Evolutionary conservation across 352 stramenopile genomes (phyloP).

Genomic region (Globisporangium mamillatum): DNA sequence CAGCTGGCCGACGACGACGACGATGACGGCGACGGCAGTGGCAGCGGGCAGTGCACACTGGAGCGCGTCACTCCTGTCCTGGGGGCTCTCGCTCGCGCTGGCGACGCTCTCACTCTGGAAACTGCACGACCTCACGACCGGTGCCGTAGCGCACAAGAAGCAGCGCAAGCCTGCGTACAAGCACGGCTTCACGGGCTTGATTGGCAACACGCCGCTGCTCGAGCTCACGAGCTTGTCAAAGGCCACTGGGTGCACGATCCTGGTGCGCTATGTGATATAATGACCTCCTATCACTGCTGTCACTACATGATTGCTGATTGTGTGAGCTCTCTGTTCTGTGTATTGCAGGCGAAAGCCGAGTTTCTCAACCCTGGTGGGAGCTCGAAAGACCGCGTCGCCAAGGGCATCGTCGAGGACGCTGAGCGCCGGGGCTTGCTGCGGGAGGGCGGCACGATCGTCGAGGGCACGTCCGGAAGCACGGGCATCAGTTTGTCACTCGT

Average conservation of each 20-base stretch:
- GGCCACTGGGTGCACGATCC: slow-evolving; percentile 87
- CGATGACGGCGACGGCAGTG: slow-evolving; percentile 19
- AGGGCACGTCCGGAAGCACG: slow-evolving; percentile 97
- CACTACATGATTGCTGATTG: not conserved
- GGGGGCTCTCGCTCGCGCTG: slow-evolving; percentile 53
- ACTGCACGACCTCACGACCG: slow-evolving; percentile 40
- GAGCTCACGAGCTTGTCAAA: slow-evolving; percentile 88
- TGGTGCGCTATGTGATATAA: slow-evolving; percentile 35
- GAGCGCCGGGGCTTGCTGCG: slow-evolving; percentile 88
- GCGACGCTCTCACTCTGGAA: slow-evolving; percentile 75
- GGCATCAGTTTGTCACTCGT: slow-evolving; percentile 96
- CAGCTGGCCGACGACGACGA: not conserved
- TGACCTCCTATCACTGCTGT: not conserved
- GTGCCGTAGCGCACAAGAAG: slow-evolving; percentile 16
- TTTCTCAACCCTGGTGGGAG: slow-evolving; percentile 97
- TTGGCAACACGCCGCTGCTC: slow-evolving; percentile 93
- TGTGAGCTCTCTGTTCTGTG: not conserved
- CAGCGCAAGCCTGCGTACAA: slow-evolving; percentile 24
- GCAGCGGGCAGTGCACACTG: slow-evolving; percentile 18
- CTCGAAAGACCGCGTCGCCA: slow-evolving; percentile 96
- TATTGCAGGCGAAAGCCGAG: slow-evolving; percentile 90
- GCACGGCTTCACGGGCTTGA: slow-evolving; percentile 80
- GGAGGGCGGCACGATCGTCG: slow-evolving; percentile 92
- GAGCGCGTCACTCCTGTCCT: slow-evolving; percentile 50
- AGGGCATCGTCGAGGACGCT: slow-evolving; percentile 93